phyloP scores from a whole-genome alignment of 257 asterid species.

The Penstemon davidsonii region DNA sequence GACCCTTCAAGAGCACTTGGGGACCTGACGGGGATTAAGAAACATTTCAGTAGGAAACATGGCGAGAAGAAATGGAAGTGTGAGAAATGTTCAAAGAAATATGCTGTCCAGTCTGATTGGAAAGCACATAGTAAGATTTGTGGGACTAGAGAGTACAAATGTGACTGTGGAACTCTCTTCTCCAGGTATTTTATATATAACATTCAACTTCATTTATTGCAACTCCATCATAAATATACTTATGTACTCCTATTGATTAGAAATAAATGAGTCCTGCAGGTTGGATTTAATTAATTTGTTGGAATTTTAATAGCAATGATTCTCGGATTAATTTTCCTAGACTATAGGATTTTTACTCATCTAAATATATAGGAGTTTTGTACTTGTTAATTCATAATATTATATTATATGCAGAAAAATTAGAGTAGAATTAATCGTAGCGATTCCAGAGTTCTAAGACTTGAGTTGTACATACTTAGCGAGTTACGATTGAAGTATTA shows the following conservation, averaged over 20 bases:
- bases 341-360: too few relatives aligned
- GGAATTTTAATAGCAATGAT: too few relatives aligned
- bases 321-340: too few relatives aligned
- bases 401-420: too few relatives aligned
- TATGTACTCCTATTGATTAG: conserved; percentile 14
- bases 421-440: neutral
- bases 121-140: conserved; percentile 95
- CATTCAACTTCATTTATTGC: conserved; percentile 7
- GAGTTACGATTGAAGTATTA: too few relatives aligned
- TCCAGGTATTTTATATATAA: conserved; percentile 53
- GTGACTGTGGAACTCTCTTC: conserved; percentile 96
- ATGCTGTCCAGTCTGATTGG: conserved; percentile 97
- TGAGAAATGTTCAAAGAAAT: conserved; percentile 82
- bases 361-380: too few relatives aligned
- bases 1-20: conserved; percentile 85
- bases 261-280: conserved; percentile 22
- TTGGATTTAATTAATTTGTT: conserved; percentile 31
- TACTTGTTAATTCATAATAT: too few relatives aligned
- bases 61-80: conserved; percentile 98
- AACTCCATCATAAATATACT: neutral
- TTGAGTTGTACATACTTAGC: too few relatives aligned
- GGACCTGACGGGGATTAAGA: conserved; percentile 83
- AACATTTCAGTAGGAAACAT: conserved; percentile 80
- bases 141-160: conserved; percentile 89
- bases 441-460: too few relatives aligned